A percentile compares a stretch with the other conserved stretches of the same genome.
phyloP scores from a whole-genome alignment of 352 stramenopile genomes.

The Paralagenidium karlingii region DNA sequence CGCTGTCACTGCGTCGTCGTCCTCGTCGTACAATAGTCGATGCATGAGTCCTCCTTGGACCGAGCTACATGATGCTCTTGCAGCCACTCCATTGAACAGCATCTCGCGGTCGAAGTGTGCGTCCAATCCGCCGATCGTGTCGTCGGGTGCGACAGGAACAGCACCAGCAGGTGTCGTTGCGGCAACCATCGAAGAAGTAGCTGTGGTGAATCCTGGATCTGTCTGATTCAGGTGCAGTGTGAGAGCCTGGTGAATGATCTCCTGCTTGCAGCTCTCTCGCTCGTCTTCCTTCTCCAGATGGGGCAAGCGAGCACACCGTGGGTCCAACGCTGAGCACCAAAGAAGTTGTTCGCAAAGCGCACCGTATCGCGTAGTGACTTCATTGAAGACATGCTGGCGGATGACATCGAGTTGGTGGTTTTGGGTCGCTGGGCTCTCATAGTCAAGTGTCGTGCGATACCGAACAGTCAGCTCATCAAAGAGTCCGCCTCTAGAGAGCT shows the following conservation, averaged over 20 bases:
- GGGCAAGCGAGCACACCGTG: slow-evolving; percentile 23
- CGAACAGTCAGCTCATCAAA: slow-evolving; percentile 11
- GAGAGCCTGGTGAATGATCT: too few species aligned
- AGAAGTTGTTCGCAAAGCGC: slow-evolving; percentile 8
- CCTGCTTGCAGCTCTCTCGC: too few species aligned
- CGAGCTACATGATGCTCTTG: too few species aligned
- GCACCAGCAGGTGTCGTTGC: too few species aligned
- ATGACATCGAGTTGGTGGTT: slow-evolving; percentile 7
- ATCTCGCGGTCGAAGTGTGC: too few species aligned
- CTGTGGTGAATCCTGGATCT: too few species aligned
- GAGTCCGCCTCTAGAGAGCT: slow-evolving; percentile 14
- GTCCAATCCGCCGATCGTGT: too few species aligned
- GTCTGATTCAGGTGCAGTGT: too few species aligned
- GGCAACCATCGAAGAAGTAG: too few species aligned
- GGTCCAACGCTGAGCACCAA: slow-evolving; percentile 32
- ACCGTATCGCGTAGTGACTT: slow-evolving; percentile 6
- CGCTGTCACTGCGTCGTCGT: slow-evolving; percentile 18
- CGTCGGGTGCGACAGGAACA: too few species aligned
- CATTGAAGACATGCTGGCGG: slow-evolving; percentile 1
- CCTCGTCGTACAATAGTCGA: slow-evolving; percentile 32
- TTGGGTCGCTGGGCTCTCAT: slow-evolving; percentile 1
- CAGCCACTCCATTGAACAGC: too few species aligned
- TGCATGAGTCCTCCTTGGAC: slow-evolving; percentile 42
- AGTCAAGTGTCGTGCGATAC: background rate
- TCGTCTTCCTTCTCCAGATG: slow-evolving; percentile 26